These are phyloP conservation scores for Breynia disticha DNA, from an alignment of 441 rosid species.

Conservation along the genomic window DNA sequence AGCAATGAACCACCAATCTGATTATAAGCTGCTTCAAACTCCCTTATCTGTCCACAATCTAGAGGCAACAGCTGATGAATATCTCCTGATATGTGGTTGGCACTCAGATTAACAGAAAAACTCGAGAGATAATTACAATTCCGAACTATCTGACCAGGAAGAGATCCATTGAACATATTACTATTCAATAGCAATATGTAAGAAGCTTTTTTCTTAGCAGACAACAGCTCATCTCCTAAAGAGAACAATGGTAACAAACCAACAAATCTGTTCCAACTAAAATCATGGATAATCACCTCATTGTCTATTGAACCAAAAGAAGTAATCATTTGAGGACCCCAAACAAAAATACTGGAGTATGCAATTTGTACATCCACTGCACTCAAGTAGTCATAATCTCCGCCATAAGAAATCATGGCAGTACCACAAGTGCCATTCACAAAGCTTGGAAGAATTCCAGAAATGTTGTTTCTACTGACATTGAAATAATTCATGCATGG, in stretches of 20 bases:
- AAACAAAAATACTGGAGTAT: conserved; percentile 22
- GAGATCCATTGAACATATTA: conserved; percentile 40
- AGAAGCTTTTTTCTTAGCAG: conserved; percentile 12
- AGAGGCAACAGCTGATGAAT: conserved; percentile 20
- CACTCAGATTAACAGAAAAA: conserved; percentile 45
- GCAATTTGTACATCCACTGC: conserved; percentile 30
- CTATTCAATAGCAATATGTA: conserved; percentile 45
- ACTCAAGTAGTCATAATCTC: conserved; percentile 14
- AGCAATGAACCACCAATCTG: conserved; percentile 37
- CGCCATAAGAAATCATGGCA: conserved; percentile 16
- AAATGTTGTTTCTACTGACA: conserved; percentile 41
- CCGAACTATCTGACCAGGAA: conserved; percentile 26
- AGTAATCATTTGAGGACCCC: conserved; percentile 26
- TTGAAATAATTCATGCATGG: conserved; percentile 56
- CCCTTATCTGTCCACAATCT: conserved; percentile 26
- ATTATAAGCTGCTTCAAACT: conserved; percentile 48
- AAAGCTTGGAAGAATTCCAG: conserved; percentile 37
- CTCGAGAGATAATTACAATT: conserved; percentile 31
- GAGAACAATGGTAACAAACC: conserved; percentile 43
- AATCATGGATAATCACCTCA: conserved; percentile 37
- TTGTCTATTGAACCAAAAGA: conserved; percentile 4
- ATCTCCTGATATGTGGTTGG: conserved; percentile 35
- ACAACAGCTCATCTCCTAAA: conserved; percentile 29
- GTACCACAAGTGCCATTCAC: conserved; percentile 23
- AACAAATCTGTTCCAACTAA: conserved; percentile 44